Conservation (phyloP, 73 alveolate genomes). For the Effrenium voratum region DNA sequence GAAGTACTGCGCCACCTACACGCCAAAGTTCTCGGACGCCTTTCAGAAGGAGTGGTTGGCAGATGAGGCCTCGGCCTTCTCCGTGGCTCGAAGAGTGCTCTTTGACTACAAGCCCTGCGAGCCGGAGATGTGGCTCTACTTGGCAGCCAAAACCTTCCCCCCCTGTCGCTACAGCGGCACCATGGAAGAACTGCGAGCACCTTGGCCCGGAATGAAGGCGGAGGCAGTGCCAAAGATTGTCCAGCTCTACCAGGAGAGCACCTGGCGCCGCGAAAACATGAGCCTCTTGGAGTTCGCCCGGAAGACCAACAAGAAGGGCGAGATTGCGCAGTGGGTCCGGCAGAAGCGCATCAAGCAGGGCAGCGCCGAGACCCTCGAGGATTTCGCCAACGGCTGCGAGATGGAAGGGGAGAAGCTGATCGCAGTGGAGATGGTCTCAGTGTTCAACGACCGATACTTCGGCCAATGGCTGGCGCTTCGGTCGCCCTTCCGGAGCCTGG, state of each 20-base stretch:
- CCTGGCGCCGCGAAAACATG: constrained; percentile 9
- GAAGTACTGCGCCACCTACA: constrained; percentile 12
- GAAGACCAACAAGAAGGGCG: constrained; percentile 10
- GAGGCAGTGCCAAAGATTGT: neutral
- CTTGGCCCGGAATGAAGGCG: neutral
- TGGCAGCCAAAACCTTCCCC: neutral
- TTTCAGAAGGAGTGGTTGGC: constrained; percentile 3
- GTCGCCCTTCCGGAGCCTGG: neutral
- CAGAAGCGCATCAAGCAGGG: neutral
- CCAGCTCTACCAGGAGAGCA: neutral
- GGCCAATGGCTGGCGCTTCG: constrained; percentile 20
- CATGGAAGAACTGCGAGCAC: neutral
- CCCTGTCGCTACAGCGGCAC: neutral
- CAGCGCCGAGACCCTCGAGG: neutral
- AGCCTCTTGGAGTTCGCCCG: neutral
- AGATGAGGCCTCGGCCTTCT: neutral
- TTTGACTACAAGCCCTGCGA: neutral
- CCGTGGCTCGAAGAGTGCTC: neutral
- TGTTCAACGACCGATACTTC: neutral
- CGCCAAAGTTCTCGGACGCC: constrained; percentile 1
- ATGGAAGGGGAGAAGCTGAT: neutral
- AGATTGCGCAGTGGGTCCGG: neutral
- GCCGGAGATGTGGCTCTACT: constrained; percentile 25
- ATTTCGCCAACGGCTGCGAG: neutral
- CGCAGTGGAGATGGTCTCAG: constrained; percentile 17